Conservation (phyloP, 805 yeast genomes). For the Candida ascalaphidarum region DNA sequence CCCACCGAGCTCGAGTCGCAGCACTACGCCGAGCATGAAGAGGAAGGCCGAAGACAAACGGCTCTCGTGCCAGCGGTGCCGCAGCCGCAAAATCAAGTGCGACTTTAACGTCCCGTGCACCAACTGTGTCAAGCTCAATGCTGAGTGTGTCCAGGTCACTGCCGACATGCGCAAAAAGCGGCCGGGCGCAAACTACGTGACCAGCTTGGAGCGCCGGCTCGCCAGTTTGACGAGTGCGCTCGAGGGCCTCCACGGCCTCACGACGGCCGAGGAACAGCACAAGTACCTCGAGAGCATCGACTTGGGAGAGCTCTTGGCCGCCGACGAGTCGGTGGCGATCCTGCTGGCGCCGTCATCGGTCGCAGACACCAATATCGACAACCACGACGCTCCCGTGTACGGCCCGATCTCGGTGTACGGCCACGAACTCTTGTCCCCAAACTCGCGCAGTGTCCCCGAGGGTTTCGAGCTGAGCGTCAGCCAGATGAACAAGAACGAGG, state of each 20-base stretch:
- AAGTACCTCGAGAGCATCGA: constrained; percentile 10
- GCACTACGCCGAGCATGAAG: neutral
- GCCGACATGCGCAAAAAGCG: constrained; percentile 45
- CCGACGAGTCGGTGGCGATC: too few relatives aligned
- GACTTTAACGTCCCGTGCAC: constrained; percentile 41
- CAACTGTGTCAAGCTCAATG: constrained; percentile 33
- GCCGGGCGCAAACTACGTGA: constrained; percentile 43
- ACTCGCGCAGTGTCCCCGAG: constrained; percentile 3
- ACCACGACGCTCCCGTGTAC: constrained; percentile 18
- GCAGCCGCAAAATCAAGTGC: constrained; percentile 39
- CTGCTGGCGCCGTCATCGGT: too few relatives aligned
- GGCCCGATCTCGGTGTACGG: constrained; percentile 41
- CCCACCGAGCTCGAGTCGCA: too few relatives aligned
- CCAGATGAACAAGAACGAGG: constrained; percentile 6
- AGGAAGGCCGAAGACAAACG: too few relatives aligned
- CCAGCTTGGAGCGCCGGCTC: constrained; percentile 28
- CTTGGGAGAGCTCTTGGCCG: constrained; percentile 1
- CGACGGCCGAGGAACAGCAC: constrained; percentile 11
- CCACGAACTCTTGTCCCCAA: constrained; percentile 14
- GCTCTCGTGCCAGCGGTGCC: constrained; percentile 28
- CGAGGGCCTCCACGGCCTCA: constrained; percentile 13
- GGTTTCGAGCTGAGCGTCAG: constrained; percentile 1
- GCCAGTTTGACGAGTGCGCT: constrained; percentile 15
- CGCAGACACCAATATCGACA: too few relatives aligned
- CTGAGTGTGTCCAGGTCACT: constrained; percentile 38